Evolutionary conservation across 352 stramenopile species (phyloP), one percentile per base, ranked within the genome.

Genomic region (Elongisporangium undulatum): DNA sequence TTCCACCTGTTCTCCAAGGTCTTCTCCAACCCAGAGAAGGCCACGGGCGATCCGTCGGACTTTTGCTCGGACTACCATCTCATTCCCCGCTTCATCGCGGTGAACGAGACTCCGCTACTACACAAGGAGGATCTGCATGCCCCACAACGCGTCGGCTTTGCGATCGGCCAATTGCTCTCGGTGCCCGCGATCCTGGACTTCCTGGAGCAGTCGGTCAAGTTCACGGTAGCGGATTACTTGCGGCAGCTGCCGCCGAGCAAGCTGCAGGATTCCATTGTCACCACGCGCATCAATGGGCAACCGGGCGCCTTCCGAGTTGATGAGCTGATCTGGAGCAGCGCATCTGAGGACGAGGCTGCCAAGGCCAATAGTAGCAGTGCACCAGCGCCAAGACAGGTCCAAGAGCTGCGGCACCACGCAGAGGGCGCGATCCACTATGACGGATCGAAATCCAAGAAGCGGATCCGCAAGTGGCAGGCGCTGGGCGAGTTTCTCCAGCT

Each of bases 61-160:
- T 77, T 85, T 48, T 92, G 84, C 66, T 74, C 72, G 1, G 83
- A 92, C 59, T 91, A 89, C 21, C 87, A 95, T 64, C 66, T 95
- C 38, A 70, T 93, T 38, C 87, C 87, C 2, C 85, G 87, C 23
- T 95, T 95, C 67, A 79, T 95, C 58, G 79, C 81, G 12, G 58
- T 88, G 34, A 75, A 88, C 17, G 78, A 90, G 49, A 57, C 78
- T 23, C 79, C 78, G 17, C 51, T 90, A 51, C 60, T 91, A n/a
- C 77, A 90, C 70, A 72, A 69, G 15, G 62, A 77, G 53, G 80
- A 92, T 54, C 63, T 94, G 45, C 22, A 82, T 16, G 84, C 79
- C 9, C 72, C 83, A 2, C 81, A 93, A 29, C 84, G 86, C 48
- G 84, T 95, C n/a, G 87, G 87, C 17, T 94, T 91, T 60, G 79